Evolutionary conservation across 768 basidiomycete genomes (phyloP), one percentile per base, ranked within the genome.

Genomic region (Scleroderma citrinum): DNA sequence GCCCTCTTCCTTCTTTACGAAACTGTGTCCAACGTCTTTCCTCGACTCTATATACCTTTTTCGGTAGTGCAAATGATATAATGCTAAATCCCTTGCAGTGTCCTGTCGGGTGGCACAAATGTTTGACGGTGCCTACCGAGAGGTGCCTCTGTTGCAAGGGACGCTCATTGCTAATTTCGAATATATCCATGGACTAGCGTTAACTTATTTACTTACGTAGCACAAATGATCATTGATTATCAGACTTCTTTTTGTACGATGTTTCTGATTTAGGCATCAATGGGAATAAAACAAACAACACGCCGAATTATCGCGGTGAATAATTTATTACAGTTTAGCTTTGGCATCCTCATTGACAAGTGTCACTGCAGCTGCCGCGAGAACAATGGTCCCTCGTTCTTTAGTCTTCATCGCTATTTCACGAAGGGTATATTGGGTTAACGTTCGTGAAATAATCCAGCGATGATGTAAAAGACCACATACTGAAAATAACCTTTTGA

Each of bases 401-500:
- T 95, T 96, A 31, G 90, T 87, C 68, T 92, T 96, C 21, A 84
- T 80, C 45, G 71, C 94, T 97, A 32, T 24, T 31, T 19, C 29
- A 35, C 17, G 45, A 42, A 12, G 26, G 41, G 47, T 40, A 50
- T n/a, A 49, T 41, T 39, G 32, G 43, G n/a, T n/a, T 5, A 14
- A 7, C 40, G 26, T 29, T 21, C 8, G 24, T 26, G 26, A 21
- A 52, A 35, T 26, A 34, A 36, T 24, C 30, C 19, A 20, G 34
- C 5, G 23, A 47, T 24, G 20, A 19, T 16, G 49, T 26, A 46
- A 19, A 49, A 30, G 23, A 36, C n/a, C 10, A 77, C 91, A 64
- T 58, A 96, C 92, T 73, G 67, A 99, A 99, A 44, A 97, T 82
- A 47, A 98, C 84, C 69, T 83, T 96, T 52, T 77, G 68, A 2